Conservation (phyloP, 2,329 filamentous ascomycete species). For the Ceratocystiopsis sp. region DNA sequence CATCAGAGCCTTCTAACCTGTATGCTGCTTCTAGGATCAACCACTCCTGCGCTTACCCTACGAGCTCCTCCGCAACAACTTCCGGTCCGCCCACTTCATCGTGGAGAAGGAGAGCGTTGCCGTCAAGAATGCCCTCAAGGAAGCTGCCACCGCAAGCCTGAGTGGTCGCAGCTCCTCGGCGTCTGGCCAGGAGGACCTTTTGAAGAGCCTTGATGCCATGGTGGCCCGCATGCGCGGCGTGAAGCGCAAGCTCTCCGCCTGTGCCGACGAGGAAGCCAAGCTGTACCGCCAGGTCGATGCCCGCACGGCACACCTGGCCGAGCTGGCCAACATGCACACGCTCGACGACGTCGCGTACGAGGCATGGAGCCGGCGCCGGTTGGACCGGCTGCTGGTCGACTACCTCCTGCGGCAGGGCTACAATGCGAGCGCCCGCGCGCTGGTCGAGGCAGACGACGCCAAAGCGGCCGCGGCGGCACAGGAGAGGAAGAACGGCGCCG, state of each 20-base stretch:
- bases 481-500: too few relatives aligned
- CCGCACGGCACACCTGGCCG: constrained; percentile 63
- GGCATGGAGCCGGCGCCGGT: constrained; percentile 62
- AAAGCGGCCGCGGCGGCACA: constrained; percentile 24
- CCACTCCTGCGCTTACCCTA: constrained; percentile 82
- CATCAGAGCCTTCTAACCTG: too few relatives aligned
- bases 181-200: constrained; percentile 43
- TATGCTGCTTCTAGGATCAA: constrained; percentile 51
- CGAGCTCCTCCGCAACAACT: constrained; percentile 86
- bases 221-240: constrained; percentile 68
- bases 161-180: constrained; percentile 41
- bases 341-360: constrained; percentile 91
- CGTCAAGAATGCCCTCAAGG: constrained; percentile 43
- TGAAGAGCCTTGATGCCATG: constrained; percentile 70
- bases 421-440: constrained; percentile 52
- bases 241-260: constrained; percentile 67
- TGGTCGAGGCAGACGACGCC: constrained; percentile 42
- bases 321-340: constrained; percentile 62
- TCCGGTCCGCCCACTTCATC: constrained; percentile 65
- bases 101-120: constrained; percentile 54
- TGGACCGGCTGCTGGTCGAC: constrained; percentile 81
- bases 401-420: constrained; percentile 79
- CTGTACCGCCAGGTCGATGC: constrained; percentile 62
- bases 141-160: constrained; percentile 49
- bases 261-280: constrained; percentile 63